Conservation (phyloP, 164 flowering plant genomes). For the Dillenia turbinata region DNA sequence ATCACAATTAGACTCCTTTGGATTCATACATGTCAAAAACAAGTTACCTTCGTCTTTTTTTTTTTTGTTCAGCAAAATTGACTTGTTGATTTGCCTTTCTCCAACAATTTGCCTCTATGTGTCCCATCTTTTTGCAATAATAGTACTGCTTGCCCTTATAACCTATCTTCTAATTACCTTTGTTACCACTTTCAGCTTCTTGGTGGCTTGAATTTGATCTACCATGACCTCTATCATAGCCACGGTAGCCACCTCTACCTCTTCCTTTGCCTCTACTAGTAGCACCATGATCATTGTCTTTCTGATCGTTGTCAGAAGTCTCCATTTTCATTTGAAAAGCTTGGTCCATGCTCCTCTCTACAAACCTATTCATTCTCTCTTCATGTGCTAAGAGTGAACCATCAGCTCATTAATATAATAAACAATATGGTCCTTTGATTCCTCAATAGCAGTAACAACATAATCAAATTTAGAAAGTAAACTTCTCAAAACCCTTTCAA, state of each 20-base stretch:
- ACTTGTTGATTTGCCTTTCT: neutral
- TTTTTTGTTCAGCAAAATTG: no score
- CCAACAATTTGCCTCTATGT: neutral
- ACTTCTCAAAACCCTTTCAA: no score
- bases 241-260: no score
- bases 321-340: no score
- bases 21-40: neutral
- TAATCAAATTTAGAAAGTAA: conserved; percentile 11
- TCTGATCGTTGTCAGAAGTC: neutral
- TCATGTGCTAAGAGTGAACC: conserved; percentile 11
- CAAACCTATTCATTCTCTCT: neutral
- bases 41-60: neutral
- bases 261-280: neutral
- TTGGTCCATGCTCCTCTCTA: neutral
- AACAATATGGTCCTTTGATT: neutral
- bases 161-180: neutral
- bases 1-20: neutral
- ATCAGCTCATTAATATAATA: conserved; percentile 5
- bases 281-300: neutral
- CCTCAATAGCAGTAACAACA: conserved; percentile 6
- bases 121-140: neutral
- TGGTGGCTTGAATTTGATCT: neutral
- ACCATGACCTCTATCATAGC: conserved; percentile 1
- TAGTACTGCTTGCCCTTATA: neutral
- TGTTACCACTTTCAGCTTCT: neutral